phyloP scores from a whole-genome alignment of 805 yeast species.

The Starmerella vaccinii region DNA sequence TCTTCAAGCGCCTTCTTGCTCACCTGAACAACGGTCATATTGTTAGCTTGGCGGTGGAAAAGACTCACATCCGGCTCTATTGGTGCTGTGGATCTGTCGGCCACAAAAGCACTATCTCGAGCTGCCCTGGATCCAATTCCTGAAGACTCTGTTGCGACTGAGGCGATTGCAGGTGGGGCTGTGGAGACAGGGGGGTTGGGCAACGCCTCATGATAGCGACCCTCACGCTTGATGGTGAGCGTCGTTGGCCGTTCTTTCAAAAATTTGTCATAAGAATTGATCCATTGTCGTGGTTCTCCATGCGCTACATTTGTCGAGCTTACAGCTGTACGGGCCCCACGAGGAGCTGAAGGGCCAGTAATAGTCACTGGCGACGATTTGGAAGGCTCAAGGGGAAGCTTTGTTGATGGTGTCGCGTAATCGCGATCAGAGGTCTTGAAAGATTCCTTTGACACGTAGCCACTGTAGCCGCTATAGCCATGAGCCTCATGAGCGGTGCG shows the following conservation, averaged over 20 bases:
- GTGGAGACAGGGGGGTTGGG: constrained; percentile 10
- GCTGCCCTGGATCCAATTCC: not conserved
- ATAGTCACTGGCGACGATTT: not conserved
- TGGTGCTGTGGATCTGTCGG: not conserved
- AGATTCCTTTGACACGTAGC: not conserved
- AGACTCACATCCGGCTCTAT: constrained; percentile 13
- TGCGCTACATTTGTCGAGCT: not conserved
- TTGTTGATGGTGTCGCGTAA: not conserved
- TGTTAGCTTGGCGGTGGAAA: constrained; percentile 17
- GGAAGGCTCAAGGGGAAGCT: not conserved
- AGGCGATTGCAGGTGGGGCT: constrained; percentile 12
- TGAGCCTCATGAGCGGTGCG: constrained; percentile 8
- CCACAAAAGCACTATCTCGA: not conserved
- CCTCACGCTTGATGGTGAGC: constrained; percentile 16
- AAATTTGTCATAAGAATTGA: constrained; percentile 24
- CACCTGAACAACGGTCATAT: constrained; percentile 21
- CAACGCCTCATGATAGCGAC: not conserved
- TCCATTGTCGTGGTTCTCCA: constrained; percentile 19
- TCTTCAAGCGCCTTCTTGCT: constrained; percentile 26
- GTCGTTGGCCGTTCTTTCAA: constrained; percentile 24
- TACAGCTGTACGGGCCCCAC: not conserved
- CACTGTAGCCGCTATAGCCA: not conserved
- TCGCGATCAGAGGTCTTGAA: not conserved
- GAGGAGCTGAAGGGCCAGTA: not conserved
- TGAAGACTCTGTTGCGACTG: not conserved